Percentiles rank a stretch among this genome's conserved stretches.
Evolutionary conservation across 768 basidiomycete genomes (phyloP).

Genomic region (Gelatoporia subvermispora): DNA sequence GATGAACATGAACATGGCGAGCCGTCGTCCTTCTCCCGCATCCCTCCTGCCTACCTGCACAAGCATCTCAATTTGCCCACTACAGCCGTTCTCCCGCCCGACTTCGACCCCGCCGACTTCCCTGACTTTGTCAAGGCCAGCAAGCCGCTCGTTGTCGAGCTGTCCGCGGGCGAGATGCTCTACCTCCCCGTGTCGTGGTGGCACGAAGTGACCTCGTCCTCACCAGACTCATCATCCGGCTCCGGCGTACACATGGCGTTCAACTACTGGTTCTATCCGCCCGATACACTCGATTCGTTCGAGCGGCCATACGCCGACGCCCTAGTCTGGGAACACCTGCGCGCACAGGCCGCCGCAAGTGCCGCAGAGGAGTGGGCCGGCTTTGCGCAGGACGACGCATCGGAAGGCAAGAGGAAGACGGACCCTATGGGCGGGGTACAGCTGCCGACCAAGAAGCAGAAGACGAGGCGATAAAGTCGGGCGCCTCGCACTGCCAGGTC

Average conservation of each 20-base stretch:
- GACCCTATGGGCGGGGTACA: neutral
- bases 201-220: conserved; percentile 28
- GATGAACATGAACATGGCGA: conserved; percentile 10
- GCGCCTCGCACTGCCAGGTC: neutral
- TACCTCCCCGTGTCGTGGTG: conserved; percentile 30
- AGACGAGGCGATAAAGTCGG: neutral
- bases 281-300: conserved; percentile 20
- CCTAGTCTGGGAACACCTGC: conserved; percentile 22
- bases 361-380: neutral
- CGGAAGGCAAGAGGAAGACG: conserved; percentile 2
- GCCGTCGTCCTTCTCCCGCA: conserved; percentile 27
- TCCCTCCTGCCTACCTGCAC: conserved; percentile 24
- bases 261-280: conserved; percentile 31
- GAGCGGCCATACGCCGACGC: conserved; percentile 23
- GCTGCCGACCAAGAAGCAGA: neutral
- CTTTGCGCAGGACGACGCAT: neutral
- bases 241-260: conserved; percentile 25
- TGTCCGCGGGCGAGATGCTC: conserved; percentile 27
- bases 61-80: conserved; percentile 21
- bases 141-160: conserved; percentile 24
- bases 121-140: conserved; percentile 15
- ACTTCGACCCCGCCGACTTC: conserved; percentile 10
- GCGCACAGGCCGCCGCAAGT: conserved; percentile 3
- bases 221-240: conserved; percentile 1
- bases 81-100: conserved; percentile 13